Evolutionary conservation across 371 early-diverging fungal species (phyloP).

Genomic region (Mortierella sp.): DNA sequence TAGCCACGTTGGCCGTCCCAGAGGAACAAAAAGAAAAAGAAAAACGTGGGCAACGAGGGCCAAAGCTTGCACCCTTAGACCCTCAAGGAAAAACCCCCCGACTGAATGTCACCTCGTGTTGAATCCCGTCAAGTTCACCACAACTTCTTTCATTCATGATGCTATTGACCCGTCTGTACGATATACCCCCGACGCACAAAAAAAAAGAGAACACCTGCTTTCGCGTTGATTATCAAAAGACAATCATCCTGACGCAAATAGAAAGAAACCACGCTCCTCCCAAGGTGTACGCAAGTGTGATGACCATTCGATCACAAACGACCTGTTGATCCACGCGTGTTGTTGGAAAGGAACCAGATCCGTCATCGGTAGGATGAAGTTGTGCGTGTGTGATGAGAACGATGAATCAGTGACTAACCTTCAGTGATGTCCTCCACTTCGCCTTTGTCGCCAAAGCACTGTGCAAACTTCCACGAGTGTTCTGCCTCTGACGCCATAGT

Average conservation of each 20-base stretch:
- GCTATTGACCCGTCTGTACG: too few relatives aligned
- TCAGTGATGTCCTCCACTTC: constrained; percentile 98
- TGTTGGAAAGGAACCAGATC: too few relatives aligned
- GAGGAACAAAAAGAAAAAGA: background rate
- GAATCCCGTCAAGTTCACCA: background rate
- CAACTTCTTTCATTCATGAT: too few relatives aligned
- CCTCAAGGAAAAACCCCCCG: constrained; percentile 3
- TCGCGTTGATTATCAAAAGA: too few relatives aligned
- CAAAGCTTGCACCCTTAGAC: background rate
- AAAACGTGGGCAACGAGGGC: background rate
- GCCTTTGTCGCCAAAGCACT: constrained; percentile 99
- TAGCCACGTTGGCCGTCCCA: background rate
- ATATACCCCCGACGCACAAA: too few relatives aligned
- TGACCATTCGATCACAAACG: too few relatives aligned
- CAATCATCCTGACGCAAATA: too few relatives aligned
- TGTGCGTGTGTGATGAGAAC: background rate
- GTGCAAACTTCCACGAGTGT: constrained; percentile 94
- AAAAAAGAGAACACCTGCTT: too few relatives aligned
- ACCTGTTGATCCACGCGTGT: too few relatives aligned
- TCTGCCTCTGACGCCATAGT: constrained; percentile 63
- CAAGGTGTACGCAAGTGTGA: too few relatives aligned
- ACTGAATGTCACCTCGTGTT: background rate
- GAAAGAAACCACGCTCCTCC: too few relatives aligned
- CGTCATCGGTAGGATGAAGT: too few relatives aligned
- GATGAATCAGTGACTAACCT: constrained; percentile 69